Conservation (phyloP, 1,139 yeast genomes). For the Pichia terricola region DNA sequence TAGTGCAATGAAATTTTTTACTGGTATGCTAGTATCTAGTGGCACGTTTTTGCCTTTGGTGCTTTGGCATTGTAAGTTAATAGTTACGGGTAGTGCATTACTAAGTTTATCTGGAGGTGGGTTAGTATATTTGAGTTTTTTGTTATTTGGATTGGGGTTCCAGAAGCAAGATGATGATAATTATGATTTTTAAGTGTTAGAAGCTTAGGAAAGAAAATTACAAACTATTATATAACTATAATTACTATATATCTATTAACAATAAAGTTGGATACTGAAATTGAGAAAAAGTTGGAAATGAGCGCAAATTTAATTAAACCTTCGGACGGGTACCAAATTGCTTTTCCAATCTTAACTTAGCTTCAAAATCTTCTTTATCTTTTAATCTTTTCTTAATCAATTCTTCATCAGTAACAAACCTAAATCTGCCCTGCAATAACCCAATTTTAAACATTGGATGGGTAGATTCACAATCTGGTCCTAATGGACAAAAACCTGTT, state of each 20-base stretch:
- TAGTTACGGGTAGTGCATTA: constrained; percentile 46
- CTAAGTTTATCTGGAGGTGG: constrained; percentile 67
- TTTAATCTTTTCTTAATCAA: constrained; percentile 20
- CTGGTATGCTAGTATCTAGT: constrained; percentile 59
- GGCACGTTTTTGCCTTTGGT: constrained; percentile 61
- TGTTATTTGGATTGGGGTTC: constrained; percentile 63
- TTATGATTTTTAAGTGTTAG: constrained; percentile 20
- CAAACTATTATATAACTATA: too few species aligned
- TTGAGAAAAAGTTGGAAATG: too few species aligned
- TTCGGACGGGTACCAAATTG: too few species aligned
- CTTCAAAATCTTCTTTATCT: constrained; percentile 12
- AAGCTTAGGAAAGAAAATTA: neutral
- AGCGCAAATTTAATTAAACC: too few species aligned
- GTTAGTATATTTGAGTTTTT: constrained; percentile 61
- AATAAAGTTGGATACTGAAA: too few species aligned
- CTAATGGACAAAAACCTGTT: constrained; percentile 89
- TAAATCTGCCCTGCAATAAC: constrained; percentile 37
- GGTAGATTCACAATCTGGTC: constrained; percentile 47
- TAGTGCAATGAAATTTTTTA: constrained; percentile 43
- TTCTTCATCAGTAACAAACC: constrained; percentile 40
- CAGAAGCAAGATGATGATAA: constrained; percentile 41
- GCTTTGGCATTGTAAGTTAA: constrained; percentile 50
- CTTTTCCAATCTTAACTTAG: constrained; percentile 6
- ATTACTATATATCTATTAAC: neutral
- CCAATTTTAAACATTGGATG: constrained; percentile 48